These are phyloP conservation scores for Termitomyces bulborhizus DNA, from an alignment of 768 basidiomycete genomes.

Conservation along the genomic window DNA sequence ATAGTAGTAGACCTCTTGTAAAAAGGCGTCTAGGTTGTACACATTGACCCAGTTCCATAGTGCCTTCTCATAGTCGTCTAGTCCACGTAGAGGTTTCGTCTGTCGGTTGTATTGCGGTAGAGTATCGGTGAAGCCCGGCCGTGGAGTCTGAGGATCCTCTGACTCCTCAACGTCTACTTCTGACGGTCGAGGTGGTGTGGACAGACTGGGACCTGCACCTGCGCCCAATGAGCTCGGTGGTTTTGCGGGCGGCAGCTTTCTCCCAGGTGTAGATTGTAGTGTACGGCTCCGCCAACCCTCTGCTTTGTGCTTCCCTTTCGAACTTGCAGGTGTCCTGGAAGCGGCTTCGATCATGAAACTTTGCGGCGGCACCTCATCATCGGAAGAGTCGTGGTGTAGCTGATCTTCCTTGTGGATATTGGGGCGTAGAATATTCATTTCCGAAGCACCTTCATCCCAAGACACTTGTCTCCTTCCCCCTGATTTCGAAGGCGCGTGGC, in stretches of 20 bases:
- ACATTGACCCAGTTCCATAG: slow-evolving; percentile 99
- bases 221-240: slow-evolving; percentile 21
- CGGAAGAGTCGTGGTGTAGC: slow-evolving; percentile 58
- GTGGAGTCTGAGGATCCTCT: slow-evolving; percentile 15
- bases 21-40: slow-evolving; percentile 90
- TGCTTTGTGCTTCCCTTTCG: slow-evolving; percentile 22
- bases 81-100: slow-evolving; percentile 52
- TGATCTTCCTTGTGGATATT: slow-evolving; percentile 68
- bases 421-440: slow-evolving; percentile 56
- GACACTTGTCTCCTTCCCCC: slow-evolving; percentile 48
- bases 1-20: slow-evolving; percentile 93
- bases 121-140: slow-evolving; percentile 18
- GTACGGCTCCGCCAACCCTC: slow-evolving; percentile 35
- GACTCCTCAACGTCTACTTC: slow-evolving; percentile 42
- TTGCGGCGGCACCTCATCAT: slow-evolving; percentile 81
- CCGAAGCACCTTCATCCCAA: slow-evolving; percentile 52
- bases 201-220: slow-evolving; percentile 25
- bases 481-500: slow-evolving; percentile 22
- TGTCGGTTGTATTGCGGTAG: slow-evolving; percentile 26
- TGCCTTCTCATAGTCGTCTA: slow-evolving; percentile 85
- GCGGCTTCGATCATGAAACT: slow-evolving; percentile 81
- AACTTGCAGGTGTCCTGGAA: slow-evolving; percentile 30
- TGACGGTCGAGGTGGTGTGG: slow-evolving; percentile 60
- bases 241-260: slow-evolving; percentile 31
- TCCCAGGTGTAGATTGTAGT: slow-evolving; percentile 42